Evolutionary conservation across 179 eudicot genomes (phyloP), one percentile per base, ranked within the genome.

Genomic region (Spergularia azorica): DNA sequence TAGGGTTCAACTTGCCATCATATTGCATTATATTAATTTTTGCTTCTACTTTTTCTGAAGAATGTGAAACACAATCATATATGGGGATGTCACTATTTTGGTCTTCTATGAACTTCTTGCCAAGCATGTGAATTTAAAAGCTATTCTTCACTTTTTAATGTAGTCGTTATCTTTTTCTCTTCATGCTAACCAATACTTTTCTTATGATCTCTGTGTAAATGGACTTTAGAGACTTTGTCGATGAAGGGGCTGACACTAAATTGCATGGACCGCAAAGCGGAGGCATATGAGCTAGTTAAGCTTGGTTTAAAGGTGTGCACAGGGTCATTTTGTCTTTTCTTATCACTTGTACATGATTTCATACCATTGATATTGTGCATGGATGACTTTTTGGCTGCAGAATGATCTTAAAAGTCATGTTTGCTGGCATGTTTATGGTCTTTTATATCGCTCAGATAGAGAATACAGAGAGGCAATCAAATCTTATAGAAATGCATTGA

Each of bases 371-470:
- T 56, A 36, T 65, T 60, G 67, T 68, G 17, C 41, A 67, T 41
- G 15, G 56, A 21, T 78, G 77, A 55, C 48, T 66, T 56, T 76
- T 46, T 38, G 76, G 71, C 71, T 79, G 79, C 94, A 96, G 99
- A 92, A 96, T 88, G 99, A 96, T 85, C 92, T 96, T 70, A 94
- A 94, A 87, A 96, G 99, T 85, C 99, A 96, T 79, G 98, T 96
- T 72, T 96, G 98, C 83, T 96, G 99, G 99, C 99, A 96, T 88
- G 99, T 96, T 18, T 96, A 92, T 79, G 99, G 99, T 75, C 99
- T 96, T 68, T 81, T 96, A 64, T 96, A 96, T 84, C 97, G 99
- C 63, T 94, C 99, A 9, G 99, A 96, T 75, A 90, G 99, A 85
- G 99, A 96, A 77, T 94, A 96, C 82, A 84, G 99, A 71, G 99